These are phyloP conservation scores for Escovopsis sp. DNA, from an alignment of 2,329 filamentous ascomycete genomes.

Conservation along the genomic window DNA sequence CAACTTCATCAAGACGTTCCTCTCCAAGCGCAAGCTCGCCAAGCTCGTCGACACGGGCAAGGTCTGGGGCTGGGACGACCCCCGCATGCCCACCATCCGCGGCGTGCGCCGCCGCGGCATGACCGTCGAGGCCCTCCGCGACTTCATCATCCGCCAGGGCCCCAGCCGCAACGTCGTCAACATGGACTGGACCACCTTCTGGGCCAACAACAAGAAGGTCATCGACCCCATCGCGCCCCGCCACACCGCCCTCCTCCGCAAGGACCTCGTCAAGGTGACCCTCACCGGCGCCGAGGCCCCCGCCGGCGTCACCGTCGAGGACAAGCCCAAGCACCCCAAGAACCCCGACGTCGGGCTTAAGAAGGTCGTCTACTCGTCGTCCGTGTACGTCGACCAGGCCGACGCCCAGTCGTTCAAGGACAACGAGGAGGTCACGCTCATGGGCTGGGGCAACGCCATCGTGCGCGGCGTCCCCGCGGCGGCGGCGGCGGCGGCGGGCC, in stretches of 20 bases:
- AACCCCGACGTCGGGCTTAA: slow-evolving; percentile 74
- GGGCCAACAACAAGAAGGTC: slow-evolving; percentile 65
- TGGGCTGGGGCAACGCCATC: slow-evolving; percentile 90
- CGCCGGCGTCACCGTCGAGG: slow-evolving; percentile 46
- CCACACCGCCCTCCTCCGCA: slow-evolving; percentile 57
- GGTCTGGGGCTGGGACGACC: slow-evolving; percentile 78
- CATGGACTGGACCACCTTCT: slow-evolving; percentile 69
- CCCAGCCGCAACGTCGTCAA: slow-evolving; percentile 72
- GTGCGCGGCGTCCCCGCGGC: slow-evolving; percentile 50
- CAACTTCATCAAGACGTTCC: slow-evolving; percentile 70
- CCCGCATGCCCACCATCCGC: slow-evolving; percentile 72
- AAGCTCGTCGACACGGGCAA: slow-evolving; percentile 64
- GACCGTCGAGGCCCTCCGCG: slow-evolving; percentile 63
- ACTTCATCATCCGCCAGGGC: slow-evolving; percentile 75
- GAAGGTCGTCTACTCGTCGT: slow-evolving; percentile 64
- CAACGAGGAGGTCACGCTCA: slow-evolving; percentile 85
- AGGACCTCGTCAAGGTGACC: slow-evolving; percentile 55
- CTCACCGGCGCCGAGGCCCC: slow-evolving; percentile 56
- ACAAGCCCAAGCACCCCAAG: slow-evolving; percentile 81
- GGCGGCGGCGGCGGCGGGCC: slow-evolving; percentile 22
- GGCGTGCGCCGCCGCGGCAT: slow-evolving; percentile 66
- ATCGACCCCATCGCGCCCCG: slow-evolving; percentile 65
- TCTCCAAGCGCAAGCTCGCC: slow-evolving; percentile 76
- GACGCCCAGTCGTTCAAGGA: slow-evolving; percentile 70
- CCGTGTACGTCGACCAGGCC: slow-evolving; percentile 70